These are phyloP conservation scores for Aureobasidium subglaciale DNA, from an alignment of 2,329 filamentous ascomycete species.

Conservation along the genomic window DNA sequence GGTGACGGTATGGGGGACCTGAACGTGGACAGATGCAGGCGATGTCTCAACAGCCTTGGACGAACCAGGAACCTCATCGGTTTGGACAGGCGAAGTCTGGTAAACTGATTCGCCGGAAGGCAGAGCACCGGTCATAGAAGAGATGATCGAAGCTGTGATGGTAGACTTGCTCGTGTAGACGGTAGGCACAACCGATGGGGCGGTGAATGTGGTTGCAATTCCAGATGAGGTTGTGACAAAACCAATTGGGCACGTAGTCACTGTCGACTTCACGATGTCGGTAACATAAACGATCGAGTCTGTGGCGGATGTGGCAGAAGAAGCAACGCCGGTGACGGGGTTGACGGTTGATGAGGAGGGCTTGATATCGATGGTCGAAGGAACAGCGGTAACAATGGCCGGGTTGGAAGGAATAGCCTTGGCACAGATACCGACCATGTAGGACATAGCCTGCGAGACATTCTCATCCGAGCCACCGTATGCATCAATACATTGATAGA, in stretches of 20 bases:
- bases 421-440: conserved; percentile 89
- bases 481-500: conserved; percentile 75
- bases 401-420: conserved; percentile 68
- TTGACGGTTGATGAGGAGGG: conserved; percentile 31
- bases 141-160: conserved; percentile 6
- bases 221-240: not conserved
- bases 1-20: conserved; percentile 15
- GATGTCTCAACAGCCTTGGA: conserved; percentile 12
- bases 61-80: conserved; percentile 19
- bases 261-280: conserved; percentile 22
- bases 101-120: conserved; percentile 18
- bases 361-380: conserved; percentile 48
- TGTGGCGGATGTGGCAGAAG: not conserved
- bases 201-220: conserved; percentile 1
- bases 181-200: not conserved
- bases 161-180: conserved; percentile 17
- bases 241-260: conserved; percentile 32
- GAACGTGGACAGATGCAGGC: conserved; percentile 6
- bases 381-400: conserved; percentile 71
- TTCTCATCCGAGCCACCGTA: conserved; percentile 62
- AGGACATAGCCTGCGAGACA: conserved; percentile 65
- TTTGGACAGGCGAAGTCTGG: conserved; percentile 18
- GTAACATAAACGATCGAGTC: conserved; percentile 13
- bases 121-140: conserved; percentile 12
- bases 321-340: conserved; percentile 14